Evolutionary conservation across 1,284 basidiomycete species (phyloP).

Genomic region (Malassezia arunalokei): DNA sequence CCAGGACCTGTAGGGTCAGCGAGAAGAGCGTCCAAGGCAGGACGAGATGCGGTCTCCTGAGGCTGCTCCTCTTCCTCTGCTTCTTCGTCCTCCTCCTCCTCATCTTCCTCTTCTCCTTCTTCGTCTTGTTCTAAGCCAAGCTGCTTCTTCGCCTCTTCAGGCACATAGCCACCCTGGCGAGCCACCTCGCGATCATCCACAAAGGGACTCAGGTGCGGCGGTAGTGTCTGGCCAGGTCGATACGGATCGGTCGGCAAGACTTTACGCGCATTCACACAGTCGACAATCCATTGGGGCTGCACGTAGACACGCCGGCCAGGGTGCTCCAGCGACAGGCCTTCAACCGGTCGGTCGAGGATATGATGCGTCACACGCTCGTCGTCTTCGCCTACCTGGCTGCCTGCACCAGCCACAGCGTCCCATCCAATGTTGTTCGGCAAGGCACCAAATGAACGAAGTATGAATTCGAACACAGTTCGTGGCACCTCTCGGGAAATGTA

Average conservation of each 20-base stretch:
- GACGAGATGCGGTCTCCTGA: conserved; percentile 24
- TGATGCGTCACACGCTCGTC: conserved; percentile 76
- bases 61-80: conserved; percentile 36
- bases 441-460: conserved; percentile 74
- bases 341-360: conserved; percentile 74
- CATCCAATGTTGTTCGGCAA: conserved; percentile 65
- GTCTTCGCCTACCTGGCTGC: conserved; percentile 61
- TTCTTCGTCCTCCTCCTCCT: conserved; percentile 29
- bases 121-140: conserved; percentile 5
- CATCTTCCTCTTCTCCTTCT: conserved; percentile 51
- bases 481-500: conserved; percentile 91
- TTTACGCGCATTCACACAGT: conserved; percentile 79
- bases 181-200: conserved; percentile 58
- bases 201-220: conserved; percentile 93
- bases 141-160: conserved; percentile 50
- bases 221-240: conserved; percentile 70
- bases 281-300: conserved; percentile 96
- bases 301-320: conserved; percentile 63
- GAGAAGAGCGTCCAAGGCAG: conserved; percentile 48
- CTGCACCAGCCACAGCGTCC: conserved; percentile 65
- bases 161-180: conserved; percentile 48
- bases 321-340: conserved; percentile 28
- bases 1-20: conserved; percentile 55
- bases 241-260: conserved; percentile 77
- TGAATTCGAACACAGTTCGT: conserved; percentile 83